These are phyloP conservation scores for Zoysia japonica DNA, from an alignment of 176 grass and related monocot genomes.

Conservation along the genomic window DNA sequence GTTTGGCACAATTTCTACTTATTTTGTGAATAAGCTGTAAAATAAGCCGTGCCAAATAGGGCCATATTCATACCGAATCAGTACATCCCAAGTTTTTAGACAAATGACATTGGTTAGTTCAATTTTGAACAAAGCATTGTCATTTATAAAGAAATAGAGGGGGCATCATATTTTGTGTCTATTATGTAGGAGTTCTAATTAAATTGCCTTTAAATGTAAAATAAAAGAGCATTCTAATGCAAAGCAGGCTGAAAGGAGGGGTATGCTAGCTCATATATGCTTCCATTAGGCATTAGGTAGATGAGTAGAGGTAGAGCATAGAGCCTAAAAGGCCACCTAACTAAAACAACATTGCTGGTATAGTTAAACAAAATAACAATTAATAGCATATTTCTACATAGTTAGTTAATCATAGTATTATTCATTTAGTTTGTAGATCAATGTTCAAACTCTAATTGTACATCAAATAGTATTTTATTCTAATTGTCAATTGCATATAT, in stretches of 20 bases:
- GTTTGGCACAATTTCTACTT: too few relatives aligned
- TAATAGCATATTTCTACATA: not conserved
- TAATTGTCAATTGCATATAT: slow-evolving; percentile 4
- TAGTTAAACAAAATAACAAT: not conserved
- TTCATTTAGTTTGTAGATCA: not conserved
- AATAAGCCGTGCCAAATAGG: not conserved
- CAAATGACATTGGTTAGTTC: not conserved
- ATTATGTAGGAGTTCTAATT: too few relatives aligned
- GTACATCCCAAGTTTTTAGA: not conserved
- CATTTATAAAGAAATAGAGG: not conserved
- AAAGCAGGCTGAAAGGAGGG: too few relatives aligned
- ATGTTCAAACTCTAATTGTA: not conserved
- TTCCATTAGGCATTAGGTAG: too few relatives aligned
- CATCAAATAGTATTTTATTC: not conserved
- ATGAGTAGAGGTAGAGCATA: too few relatives aligned
- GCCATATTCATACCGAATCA: not conserved
- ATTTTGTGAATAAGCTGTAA: too few relatives aligned
- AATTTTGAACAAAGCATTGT: not conserved
- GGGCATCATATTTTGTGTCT: not conserved
- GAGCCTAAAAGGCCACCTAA: not conserved
- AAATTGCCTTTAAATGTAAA: too few relatives aligned
- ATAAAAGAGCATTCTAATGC: too few relatives aligned
- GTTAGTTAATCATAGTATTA: slow-evolving; percentile 5
- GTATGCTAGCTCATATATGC: too few relatives aligned
- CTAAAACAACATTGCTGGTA: not conserved